Evolutionary conservation across 148 eudicot genomes (phyloP).

Genomic region (Silene conica): DNA sequence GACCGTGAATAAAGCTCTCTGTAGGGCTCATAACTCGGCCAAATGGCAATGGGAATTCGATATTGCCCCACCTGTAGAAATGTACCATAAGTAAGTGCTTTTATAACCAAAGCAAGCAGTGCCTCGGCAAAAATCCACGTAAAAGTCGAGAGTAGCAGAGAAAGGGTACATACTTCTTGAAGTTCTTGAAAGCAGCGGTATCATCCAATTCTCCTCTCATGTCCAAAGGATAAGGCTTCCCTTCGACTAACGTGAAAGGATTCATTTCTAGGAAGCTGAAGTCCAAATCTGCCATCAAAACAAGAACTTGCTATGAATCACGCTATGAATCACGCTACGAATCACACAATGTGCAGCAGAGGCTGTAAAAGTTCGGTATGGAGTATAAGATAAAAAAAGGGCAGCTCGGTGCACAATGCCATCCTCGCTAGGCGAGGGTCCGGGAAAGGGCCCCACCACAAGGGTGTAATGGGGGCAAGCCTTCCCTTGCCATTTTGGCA

Average conservation of each 20-base stretch:
- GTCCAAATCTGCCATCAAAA: conserved; percentile 62
- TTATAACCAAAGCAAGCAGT: not conserved
- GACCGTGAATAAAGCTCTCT: conserved; percentile 82
- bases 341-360: not conserved
- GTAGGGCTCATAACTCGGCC: conserved; percentile 98
- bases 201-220: conserved; percentile 99
- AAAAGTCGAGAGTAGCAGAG: not conserved
- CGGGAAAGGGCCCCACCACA: no score
- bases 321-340: no score
- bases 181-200: conserved; percentile 73
- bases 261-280: conserved; percentile 97
- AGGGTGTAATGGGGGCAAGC: no score
- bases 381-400: not conserved
- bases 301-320: not conserved
- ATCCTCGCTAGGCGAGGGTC: no score
- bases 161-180: conserved; percentile 36
- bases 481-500: no score
- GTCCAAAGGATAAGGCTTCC: conserved; percentile 95
- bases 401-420: no score
- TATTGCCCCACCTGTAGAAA: conserved; percentile 70
- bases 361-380: not conserved
- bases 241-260: conserved; percentile 87
- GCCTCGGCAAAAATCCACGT: not conserved
- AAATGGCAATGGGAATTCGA: conserved; percentile 96
- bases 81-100: not conserved